phyloP scores from a whole-genome alignment of 75 land plant genomes.

The Gnetum montanum region DNA sequence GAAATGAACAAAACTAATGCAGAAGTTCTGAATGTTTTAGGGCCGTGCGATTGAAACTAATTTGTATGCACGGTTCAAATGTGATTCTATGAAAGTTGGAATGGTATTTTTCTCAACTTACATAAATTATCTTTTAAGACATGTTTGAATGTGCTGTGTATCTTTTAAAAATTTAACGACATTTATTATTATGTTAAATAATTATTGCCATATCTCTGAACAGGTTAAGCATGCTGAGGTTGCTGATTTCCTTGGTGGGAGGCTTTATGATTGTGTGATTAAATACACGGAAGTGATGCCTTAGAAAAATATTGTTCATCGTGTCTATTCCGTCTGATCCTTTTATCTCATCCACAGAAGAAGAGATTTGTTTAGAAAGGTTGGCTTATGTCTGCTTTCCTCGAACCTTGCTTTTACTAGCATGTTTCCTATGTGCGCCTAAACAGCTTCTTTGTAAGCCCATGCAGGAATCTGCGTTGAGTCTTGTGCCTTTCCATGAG shows the following conservation, averaged over 20 bases:
- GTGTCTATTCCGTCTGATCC: too few relatives aligned
- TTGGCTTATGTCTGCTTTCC: too few relatives aligned
- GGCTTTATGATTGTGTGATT: slow-evolving; percentile 87
- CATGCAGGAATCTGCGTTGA: too few relatives aligned
- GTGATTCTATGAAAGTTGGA: slow-evolving; percentile 88
- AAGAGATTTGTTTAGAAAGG: too few relatives aligned
- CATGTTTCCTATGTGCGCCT: too few relatives aligned
- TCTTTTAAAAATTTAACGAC: not conserved
- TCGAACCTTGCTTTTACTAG: too few relatives aligned
- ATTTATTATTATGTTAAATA: not conserved
- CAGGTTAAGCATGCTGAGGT: slow-evolving; percentile 97
- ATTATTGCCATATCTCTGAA: not conserved
- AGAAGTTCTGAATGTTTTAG: slow-evolving; percentile 17
- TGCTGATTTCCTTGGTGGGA: slow-evolving; percentile 91
- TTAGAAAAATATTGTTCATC: slow-evolving; percentile 2
- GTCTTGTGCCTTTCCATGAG: too few relatives aligned
- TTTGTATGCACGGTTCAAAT: slow-evolving; percentile 80
- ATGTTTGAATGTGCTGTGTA: not conserved
- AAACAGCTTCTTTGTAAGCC: too few relatives aligned
- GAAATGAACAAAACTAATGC: not conserved
- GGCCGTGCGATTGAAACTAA: slow-evolving; percentile 98
- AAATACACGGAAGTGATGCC: slow-evolving; percentile 53
- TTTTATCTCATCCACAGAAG: too few relatives aligned
- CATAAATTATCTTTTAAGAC: not conserved
- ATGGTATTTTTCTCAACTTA: too few relatives aligned